Base-by-base conservation (phyloP, 23 red algal genomes). In the Gracilaria caudata region DNA sequence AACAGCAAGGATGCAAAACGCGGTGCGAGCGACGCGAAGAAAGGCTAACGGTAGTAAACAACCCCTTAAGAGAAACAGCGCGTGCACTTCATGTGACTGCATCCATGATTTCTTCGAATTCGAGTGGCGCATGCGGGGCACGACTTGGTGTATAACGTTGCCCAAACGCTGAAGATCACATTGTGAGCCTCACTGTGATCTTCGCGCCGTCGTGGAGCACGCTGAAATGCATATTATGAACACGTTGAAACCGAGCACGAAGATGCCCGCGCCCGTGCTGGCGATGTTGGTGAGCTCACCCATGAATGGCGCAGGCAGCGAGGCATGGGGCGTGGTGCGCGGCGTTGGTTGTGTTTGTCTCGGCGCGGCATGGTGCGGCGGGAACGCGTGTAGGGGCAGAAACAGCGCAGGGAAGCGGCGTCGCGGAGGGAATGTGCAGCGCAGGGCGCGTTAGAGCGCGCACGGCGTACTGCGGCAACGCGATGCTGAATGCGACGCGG, bases 231-330 rank as follows among this genome's bases (percentile, higher is more conserved):
- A n/a, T n/a, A n/a, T n/a, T n/a, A 98, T 68, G 23, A 98, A 73
- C 51, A 98, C 90, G 49, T 91, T 93, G 43, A 94, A 92, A 13
- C 92, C 96, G 0, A 98, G 59, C 25, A 98, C 60, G 2, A 82
- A 47, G 7, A 98, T 30, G 47, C 96, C 96, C 29, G 76, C 83
- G 33, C 93, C 82, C 5, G 81, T 85, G 71, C 91, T 94, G 58
- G 89, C 89, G 2, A 92, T 33, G 29, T 28, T 32, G 8, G 89
- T 56, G 21, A 92, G 12, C 39, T n/a, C n/a, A n/a, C n/a, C n/a
- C n/a, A n/a, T n/a, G n/a, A n/a, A n/a, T n/a, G 89, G 78, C 38
- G 66, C 28, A 19, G 56, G 59, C 29, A 84, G 68, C 71, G 79
- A 75, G 3, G 88, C 88, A 36, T 19, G 57, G 3, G 80, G 80